Conservation (phyloP, 768 basidiomycete genomes). For the Suillus cothurnatus region DNA sequence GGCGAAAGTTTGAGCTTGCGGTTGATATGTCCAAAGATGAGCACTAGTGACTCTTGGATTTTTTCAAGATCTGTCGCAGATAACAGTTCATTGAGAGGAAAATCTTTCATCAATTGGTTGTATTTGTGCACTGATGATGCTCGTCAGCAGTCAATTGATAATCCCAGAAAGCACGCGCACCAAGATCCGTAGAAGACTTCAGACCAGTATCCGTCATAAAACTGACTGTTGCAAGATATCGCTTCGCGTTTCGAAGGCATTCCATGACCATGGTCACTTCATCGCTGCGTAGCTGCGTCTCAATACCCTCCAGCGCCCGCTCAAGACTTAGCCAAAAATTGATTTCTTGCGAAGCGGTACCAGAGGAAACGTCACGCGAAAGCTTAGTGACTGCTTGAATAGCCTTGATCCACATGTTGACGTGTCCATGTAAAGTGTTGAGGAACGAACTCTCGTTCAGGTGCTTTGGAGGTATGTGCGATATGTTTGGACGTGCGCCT, state of each 20-base stretch:
- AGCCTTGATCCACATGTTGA: slow-evolving; percentile 98
- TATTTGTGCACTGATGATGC: slow-evolving; percentile 83
- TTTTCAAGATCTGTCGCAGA: slow-evolving; percentile 96
- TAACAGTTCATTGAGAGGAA: slow-evolving; percentile 94
- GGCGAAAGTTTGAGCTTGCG: slow-evolving; percentile 95
- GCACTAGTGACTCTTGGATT: slow-evolving; percentile 83
- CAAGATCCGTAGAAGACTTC: slow-evolving; percentile 89
- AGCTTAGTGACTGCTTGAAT: slow-evolving; percentile 97
- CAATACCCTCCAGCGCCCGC: slow-evolving; percentile 90
- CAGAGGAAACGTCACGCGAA: slow-evolving; percentile 89
- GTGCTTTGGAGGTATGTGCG: slow-evolving; percentile 69
- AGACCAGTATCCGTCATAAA: slow-evolving; percentile 98
- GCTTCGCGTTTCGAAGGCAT: slow-evolving; percentile 91
- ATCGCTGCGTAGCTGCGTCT: slow-evolving; percentile 87
- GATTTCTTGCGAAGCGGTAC: slow-evolving; percentile 97
- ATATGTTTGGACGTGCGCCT: slow-evolving; percentile 70
- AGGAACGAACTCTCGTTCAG: slow-evolving; percentile 90
- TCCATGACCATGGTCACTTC: slow-evolving; percentile 94
- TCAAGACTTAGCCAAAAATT: slow-evolving; percentile 99
- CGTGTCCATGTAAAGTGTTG: slow-evolving; percentile 89
- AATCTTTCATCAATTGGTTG: slow-evolving; percentile 99
- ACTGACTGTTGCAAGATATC: slow-evolving; percentile 96
- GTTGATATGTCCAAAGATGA: slow-evolving; percentile 93
- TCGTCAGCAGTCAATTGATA: background rate
- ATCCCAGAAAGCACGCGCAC: slow-evolving; percentile 41